These are phyloP conservation scores for Daldinia bambusicola DNA, from an alignment of 495 filamentous ascomycete genomes.

Conservation along the genomic window DNA sequence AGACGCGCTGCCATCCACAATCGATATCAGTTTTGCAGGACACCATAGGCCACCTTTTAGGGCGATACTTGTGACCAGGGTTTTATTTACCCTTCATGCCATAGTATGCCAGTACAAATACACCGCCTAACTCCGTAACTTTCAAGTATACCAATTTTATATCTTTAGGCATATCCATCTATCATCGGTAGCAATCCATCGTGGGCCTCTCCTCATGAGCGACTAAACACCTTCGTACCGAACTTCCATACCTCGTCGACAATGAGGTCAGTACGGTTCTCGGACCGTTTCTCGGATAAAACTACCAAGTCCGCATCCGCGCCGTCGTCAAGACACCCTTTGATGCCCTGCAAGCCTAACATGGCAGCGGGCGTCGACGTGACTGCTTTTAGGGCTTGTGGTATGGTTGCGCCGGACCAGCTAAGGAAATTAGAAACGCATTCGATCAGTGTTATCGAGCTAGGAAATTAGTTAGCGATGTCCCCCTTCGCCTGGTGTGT, in stretches of 20 bases:
- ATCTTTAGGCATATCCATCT: background rate
- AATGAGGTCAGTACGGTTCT: conserved; percentile 60
- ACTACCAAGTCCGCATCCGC: conserved; percentile 86
- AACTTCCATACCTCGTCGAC: conserved; percentile 85
- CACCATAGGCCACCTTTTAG: too few relatives aligned
- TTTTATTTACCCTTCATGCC: too few relatives aligned
- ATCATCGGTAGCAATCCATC: background rate
- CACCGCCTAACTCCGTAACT: background rate
- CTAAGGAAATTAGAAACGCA: conserved; percentile 83
- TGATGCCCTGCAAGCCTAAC: conserved; percentile 71
- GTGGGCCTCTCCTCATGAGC: conserved; percentile 2
- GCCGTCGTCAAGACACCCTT: conserved; percentile 72
- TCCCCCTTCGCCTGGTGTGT: background rate
- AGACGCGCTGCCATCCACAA: too few relatives aligned
- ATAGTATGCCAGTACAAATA: conserved; percentile 5
- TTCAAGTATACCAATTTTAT: conserved; percentile 10
- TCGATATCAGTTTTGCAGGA: too few relatives aligned
- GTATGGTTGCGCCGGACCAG: conserved; percentile 72
- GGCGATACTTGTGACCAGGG: too few relatives aligned
- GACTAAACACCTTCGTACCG: conserved; percentile 57
- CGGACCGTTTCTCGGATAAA: conserved; percentile 64
- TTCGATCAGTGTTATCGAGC: conserved; percentile 76
- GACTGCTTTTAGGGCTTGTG: conserved; percentile 73
- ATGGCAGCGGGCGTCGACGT: conserved; percentile 78
- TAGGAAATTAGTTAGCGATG: conserved; percentile 45